Conservation (phyloP, 2,329 filamentous ascomycete genomes). For the Sarocladiaceae sp. region DNA sequence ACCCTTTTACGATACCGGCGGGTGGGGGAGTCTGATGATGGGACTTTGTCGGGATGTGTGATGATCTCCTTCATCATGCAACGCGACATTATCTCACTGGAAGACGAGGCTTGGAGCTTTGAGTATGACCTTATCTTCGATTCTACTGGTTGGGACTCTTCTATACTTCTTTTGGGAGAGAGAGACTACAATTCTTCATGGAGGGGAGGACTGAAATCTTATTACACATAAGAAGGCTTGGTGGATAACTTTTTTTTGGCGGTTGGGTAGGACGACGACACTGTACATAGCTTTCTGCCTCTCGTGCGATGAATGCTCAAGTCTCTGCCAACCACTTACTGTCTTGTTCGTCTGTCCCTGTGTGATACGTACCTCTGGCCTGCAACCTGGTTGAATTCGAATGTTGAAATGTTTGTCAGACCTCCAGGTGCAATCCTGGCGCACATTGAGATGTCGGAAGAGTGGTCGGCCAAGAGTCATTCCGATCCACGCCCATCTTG, state of each 20-base stretch:
- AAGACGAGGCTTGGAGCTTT: constrained; percentile 10
- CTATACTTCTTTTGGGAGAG: constrained; percentile 4
- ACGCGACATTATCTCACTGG: too few relatives aligned
- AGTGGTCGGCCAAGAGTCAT: too few relatives aligned
- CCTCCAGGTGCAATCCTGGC: too few relatives aligned
- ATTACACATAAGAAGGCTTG: constrained; percentile 1
- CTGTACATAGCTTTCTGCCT: constrained; percentile 1
- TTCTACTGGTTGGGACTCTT: constrained; percentile 8
- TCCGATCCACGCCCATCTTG: too few relatives aligned
- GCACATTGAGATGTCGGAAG: too few relatives aligned
- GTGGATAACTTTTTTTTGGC: constrained; percentile 3
- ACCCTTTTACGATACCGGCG: constrained; percentile 22
- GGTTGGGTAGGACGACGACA: neutral
- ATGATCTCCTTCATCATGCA: neutral
- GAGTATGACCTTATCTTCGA: constrained; percentile 8
- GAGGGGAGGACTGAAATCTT: constrained; percentile 13
- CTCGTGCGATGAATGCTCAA: constrained; percentile 1
- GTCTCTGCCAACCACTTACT: neutral
- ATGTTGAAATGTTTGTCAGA: too few relatives aligned
- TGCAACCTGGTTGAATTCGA: too few relatives aligned
- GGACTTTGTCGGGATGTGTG: neutral
- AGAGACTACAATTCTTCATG: constrained; percentile 5
- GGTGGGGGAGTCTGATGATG: neutral
- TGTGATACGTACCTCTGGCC: too few relatives aligned
- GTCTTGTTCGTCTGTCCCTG: too few relatives aligned